Evolutionary conservation across 305 asterid genomes (phyloP), one percentile per base, ranked within the genome.

Genomic region (Caryopteris hybrid): DNA sequence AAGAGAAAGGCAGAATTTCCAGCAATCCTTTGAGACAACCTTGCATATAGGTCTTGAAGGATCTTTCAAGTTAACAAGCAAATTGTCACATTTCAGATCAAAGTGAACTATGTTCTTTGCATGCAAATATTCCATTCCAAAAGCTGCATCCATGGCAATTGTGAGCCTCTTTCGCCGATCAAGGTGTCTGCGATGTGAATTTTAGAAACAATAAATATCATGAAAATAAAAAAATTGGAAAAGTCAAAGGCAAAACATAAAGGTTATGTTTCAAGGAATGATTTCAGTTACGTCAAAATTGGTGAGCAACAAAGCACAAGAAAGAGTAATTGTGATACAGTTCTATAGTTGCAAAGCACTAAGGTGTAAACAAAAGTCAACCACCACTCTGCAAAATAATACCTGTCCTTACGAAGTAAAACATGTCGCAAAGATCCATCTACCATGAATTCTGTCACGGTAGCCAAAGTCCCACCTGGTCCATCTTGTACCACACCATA

Each of bases 101-200:
- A 89, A 89, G 81, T 89, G 96, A 43, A 89, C 96, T 66, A 85
- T 87, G 73, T 85, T 85, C 81, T 85, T 89, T 14, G 92, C 82
- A 76, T 89, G 96, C 85, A 87, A 73, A 79, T 89, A 89, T 76
- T 89, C 96, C 96, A 87, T 87, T 38, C 96, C 96, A 76, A 89
- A 89, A 57, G 95, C 92, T 48, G 92, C 96, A 78, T 89, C 96
- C 95, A 84, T 87, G 69, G 96, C 96, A 68, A 89, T 89, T 64
- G 87, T 79, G 48, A 89, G 89, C 74, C 85, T 77, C 81, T 84
- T 89, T 41, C 92, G 82, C 39, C 83, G 86, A 82, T 89, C 95
- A 65, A 87, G 95, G 71, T 82, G 88, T 78, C 96, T 89, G 79
- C 76, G 33, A 23, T n/a, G 61, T 56, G 59, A 52, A 17, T 31